A percentile compares a stretch with the other conserved stretches of the same genome.
phyloP scores from a whole-genome alignment of 805 yeast genomes.

The Metschnikowia proteae region DNA sequence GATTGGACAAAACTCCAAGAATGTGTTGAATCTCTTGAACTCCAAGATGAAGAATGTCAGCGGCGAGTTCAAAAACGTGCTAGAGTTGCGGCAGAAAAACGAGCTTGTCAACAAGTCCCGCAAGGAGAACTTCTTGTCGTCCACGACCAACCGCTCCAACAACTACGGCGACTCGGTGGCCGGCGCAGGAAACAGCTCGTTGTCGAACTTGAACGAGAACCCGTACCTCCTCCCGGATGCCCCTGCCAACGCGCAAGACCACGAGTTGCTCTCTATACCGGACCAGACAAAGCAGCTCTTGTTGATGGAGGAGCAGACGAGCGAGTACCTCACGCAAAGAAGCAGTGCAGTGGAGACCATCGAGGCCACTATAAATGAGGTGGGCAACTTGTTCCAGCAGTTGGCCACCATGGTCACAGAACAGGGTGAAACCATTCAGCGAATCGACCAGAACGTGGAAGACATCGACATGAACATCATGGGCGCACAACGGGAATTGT shows the following conservation, averaged over 20 bases:
- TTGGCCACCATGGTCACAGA: slow-evolving; percentile 96
- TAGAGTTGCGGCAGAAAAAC: slow-evolving; percentile 79
- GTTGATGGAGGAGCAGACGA: slow-evolving; percentile 78
- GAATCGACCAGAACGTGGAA: slow-evolving; percentile 93
- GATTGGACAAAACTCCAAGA: slow-evolving; percentile 69
- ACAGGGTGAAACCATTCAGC: slow-evolving; percentile 92
- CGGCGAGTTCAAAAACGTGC: slow-evolving; percentile 85
- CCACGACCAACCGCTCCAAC: slow-evolving; percentile 31
- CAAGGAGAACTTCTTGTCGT: slow-evolving; percentile 77
- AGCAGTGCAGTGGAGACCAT: slow-evolving; percentile 91
- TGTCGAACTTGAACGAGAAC: slow-evolving; percentile 33
- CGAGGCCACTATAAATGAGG: slow-evolving; percentile 95
- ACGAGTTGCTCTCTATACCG: slow-evolving; percentile 66
- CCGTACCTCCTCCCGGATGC: slow-evolving; percentile 31
- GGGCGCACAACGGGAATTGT: slow-evolving; percentile 92
- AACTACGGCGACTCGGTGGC: slow-evolving; percentile 28
- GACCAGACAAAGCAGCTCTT: slow-evolving; percentile 76
- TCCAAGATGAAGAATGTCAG: slow-evolving; percentile 89
- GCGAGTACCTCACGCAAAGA: slow-evolving; percentile 74
- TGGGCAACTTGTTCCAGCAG: slow-evolving; percentile 90
- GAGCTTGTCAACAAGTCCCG: slow-evolving; percentile 78
- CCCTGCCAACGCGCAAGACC: slow-evolving; percentile 21
- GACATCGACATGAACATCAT: slow-evolving; percentile 84
- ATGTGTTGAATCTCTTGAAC: slow-evolving; percentile 81
- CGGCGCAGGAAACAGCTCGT: slow-evolving; percentile 8